Evolutionary conservation across 2,329 filamentous ascomycete genomes (phyloP).

Genomic region (Magnaporthiopsis rhizophila): DNA sequence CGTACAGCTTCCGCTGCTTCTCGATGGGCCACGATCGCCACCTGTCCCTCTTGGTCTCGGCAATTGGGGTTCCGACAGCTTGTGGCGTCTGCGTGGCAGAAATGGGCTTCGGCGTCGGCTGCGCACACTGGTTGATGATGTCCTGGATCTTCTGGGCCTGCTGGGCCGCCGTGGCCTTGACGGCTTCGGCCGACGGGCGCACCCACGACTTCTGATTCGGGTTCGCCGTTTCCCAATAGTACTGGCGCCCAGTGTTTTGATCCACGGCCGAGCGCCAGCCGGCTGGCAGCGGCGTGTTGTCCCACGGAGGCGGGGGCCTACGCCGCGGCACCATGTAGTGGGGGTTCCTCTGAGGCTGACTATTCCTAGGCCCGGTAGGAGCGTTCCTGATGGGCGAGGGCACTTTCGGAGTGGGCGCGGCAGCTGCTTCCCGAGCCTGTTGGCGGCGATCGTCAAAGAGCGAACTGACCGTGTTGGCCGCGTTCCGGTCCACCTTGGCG

Average conservation of each 20-base stretch:
- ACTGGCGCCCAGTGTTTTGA: constrained; percentile 67
- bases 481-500: constrained; percentile 72
- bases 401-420: constrained; percentile 27
- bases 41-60: constrained; percentile 58
- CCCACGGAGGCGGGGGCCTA: constrained; percentile 1
- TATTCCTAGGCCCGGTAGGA: constrained; percentile 54
- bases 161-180: constrained; percentile 50
- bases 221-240: constrained; percentile 44
- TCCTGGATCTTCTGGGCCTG: constrained; percentile 65
- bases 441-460: constrained; percentile 56
- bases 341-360: constrained; percentile 43
- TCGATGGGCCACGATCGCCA: constrained; percentile 65
- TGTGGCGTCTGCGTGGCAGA: constrained; percentile 57
- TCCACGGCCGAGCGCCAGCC: constrained; percentile 81
- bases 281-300: constrained; percentile 49
- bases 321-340: constrained; percentile 29
- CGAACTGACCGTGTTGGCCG: constrained; percentile 42
- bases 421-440: constrained; percentile 37
- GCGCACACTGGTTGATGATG: constrained; percentile 53
- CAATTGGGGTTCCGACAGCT: constrained; percentile 43
- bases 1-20: constrained; percentile 92
- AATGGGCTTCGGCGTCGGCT: constrained; percentile 49
- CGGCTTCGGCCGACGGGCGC: constrained; percentile 61
- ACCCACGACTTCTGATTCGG: constrained; percentile 68
- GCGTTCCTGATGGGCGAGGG: constrained; percentile 36